Evolutionary conservation across 768 basidiomycete genomes (phyloP), one percentile per base, ranked within the genome.

Genomic region (Tephrocybe sp.): DNA sequence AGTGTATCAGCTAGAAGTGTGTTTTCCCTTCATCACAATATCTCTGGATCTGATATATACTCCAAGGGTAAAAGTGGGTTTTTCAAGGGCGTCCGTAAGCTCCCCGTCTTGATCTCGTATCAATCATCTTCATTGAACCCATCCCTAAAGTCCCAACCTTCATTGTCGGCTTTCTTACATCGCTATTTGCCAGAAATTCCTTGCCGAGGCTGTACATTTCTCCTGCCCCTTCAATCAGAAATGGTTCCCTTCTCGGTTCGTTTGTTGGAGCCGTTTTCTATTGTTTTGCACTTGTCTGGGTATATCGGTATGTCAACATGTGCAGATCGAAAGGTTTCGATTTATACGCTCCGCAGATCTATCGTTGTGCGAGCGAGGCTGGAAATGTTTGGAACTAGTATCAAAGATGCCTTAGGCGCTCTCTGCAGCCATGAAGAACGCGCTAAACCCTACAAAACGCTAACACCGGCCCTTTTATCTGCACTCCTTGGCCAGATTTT

Each of bases 371-470:
- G 79, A 0, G 73, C 76, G 57, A 76, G 71, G 53, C 63, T 85
- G 8, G 77, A 79, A 7, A 75, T 68, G 45, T 69, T 78, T 56
- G 64, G 69, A 25, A 66, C 69, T 2, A 58, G 69, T 33, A 66
- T 69, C 3, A 57, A 73, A 18, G 67, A 73, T 48, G 75, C 81
- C 13, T 64, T 84, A 8, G 73, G 74, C 19, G 55, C 78, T 43
- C 68, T 85, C 22, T 70, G 83, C 50, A 83, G 83, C 0, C 74
- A 74, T 11, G 77, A 78, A n/a, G 83, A 85, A 60, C 74, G 77
- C 34, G 68, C 71, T n/a, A 72, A 70, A 18, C 83, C 79, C 2
- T 82, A 82, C 78, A 64, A 71, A 21, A 58, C 84, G 42, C 78
- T 76, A 27, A 78, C 78, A 0, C 80, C 83, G 0, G 80, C 81